A percentile compares a stretch with the other conserved stretches of the same genome.
These are phyloP conservation scores for Xylaria polymorpha DNA, from an alignment of 2,329 filamentous ascomycete genomes.

Conservation along the genomic window DNA sequence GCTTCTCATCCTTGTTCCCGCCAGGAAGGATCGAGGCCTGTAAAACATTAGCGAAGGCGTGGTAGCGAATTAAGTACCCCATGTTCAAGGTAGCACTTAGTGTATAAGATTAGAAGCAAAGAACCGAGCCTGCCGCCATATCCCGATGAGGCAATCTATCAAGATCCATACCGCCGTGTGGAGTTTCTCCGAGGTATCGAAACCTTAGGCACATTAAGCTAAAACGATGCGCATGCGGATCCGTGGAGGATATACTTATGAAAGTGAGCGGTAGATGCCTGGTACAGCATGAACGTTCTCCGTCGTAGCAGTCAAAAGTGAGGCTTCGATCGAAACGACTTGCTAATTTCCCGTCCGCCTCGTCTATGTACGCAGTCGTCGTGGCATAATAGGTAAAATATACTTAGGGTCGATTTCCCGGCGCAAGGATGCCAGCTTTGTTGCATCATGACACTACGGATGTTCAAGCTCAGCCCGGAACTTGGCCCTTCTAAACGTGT, in stretches of 20 bases:
- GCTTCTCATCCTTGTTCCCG: constrained; percentile 16
- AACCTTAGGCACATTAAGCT: neutral
- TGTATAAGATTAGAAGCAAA: constrained; percentile 15
- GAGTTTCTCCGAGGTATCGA: constrained; percentile 5
- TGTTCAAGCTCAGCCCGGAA: constrained; percentile 22
- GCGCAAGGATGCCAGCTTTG: constrained; percentile 16
- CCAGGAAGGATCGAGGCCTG: constrained; percentile 12
- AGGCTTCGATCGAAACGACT: constrained; percentile 6
- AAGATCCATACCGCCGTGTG: constrained; percentile 1
- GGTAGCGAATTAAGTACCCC: constrained; percentile 16
- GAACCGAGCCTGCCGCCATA: constrained; percentile 33
- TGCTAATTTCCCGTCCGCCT: neutral
- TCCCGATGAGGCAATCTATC: constrained; percentile 26
- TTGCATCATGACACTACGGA: constrained; percentile 24
- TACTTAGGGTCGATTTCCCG: constrained; percentile 6
- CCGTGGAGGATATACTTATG: neutral
- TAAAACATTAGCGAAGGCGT: constrained; percentile 7
- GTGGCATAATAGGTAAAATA: constrained; percentile 8
- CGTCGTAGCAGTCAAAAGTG: neutral
- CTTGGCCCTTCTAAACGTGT: neutral
- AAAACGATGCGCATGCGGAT: constrained; percentile 2
- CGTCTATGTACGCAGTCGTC: neutral
- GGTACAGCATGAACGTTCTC: neutral
- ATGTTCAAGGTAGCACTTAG: constrained; percentile 21
- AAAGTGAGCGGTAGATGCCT: neutral